Evolutionary conservation across 2,329 filamentous ascomycete species (phyloP).

Genomic region (Talaromyces marneffei): DNA sequence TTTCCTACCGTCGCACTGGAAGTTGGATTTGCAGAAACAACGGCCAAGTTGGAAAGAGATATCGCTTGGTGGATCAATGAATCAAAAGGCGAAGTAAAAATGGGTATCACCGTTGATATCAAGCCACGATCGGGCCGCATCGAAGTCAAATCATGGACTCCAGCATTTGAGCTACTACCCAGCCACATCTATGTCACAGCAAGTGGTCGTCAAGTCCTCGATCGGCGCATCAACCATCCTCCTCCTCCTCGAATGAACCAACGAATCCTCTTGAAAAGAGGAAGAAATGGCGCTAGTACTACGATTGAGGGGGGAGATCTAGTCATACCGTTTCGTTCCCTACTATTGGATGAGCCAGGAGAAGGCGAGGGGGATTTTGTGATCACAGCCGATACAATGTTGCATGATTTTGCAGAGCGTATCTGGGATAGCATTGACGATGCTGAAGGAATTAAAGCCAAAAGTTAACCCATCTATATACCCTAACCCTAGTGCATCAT

Average conservation of each 20-base stretch:
- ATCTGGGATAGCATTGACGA: not conserved
- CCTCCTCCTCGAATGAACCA: slow-evolving; percentile 7
- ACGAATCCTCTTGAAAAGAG: slow-evolving; percentile 8
- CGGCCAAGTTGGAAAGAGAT: slow-evolving; percentile 7
- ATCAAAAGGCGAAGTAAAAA: slow-evolving; percentile 9
- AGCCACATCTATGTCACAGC: not conserved
- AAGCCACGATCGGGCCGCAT: slow-evolving; percentile 9
- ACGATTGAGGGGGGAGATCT: slow-evolving; percentile 4
- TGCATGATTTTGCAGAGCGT: not conserved
- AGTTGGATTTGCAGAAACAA: slow-evolving; percentile 9
- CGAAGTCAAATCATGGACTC: slow-evolving; percentile 13
- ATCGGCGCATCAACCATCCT: not conserved
- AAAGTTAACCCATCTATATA: too few species aligned
- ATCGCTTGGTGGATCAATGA: slow-evolving; percentile 13
- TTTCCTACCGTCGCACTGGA: slow-evolving; percentile 12
- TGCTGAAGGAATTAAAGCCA: not conserved
- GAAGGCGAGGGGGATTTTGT: slow-evolving; percentile 11
- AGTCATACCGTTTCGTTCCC: slow-evolving; percentile 3
- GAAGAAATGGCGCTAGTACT: not conserved
- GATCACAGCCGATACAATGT: not conserved
- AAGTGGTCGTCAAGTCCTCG: not conserved
- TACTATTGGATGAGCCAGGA: slow-evolving; percentile 10
- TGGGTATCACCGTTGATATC: slow-evolving; percentile 11
- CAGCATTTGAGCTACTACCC: not conserved
- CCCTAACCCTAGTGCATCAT: too few species aligned